Percentiles rank a stretch among this genome's conserved stretches.
Conservation (phyloP, 1,284 basidiomycete species). For the Cryptococcus sp. region DNA sequence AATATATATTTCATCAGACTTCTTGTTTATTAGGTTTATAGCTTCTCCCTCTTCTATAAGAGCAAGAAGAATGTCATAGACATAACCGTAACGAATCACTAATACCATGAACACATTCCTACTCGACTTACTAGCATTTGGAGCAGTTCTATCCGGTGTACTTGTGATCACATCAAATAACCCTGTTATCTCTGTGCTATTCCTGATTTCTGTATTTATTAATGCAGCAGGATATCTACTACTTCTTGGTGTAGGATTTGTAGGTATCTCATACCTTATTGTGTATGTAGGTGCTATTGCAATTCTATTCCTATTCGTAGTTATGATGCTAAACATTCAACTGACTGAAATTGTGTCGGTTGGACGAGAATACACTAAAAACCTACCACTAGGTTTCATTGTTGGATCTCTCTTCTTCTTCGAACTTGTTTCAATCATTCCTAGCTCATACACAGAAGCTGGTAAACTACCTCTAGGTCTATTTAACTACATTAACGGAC, state of each 20-base stretch:
- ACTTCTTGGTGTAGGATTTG: conserved; percentile 38
- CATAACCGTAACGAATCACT: conserved; percentile 23
- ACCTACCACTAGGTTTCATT: conserved; percentile 36
- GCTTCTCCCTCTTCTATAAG: neutral
- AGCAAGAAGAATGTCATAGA: conserved; percentile 7
- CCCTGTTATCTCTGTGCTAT: conserved; percentile 43
- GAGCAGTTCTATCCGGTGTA: conserved; percentile 37
- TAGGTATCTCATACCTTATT: conserved; percentile 43
- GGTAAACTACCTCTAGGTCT: conserved; percentile 16
- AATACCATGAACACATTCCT: conserved; percentile 38
- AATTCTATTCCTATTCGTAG: conserved; percentile 24
- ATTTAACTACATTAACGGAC: conserved; percentile 17
- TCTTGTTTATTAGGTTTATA: conserved; percentile 6
- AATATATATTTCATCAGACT: conserved; percentile 4
- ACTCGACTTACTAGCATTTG: conserved; percentile 39
- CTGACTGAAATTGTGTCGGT: conserved; percentile 40
- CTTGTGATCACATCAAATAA: conserved; percentile 43
- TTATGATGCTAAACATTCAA: conserved; percentile 46
- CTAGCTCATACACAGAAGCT: conserved; percentile 11
- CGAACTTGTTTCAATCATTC: conserved; percentile 17
- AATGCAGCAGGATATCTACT: conserved; percentile 28
- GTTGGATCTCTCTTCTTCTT: conserved; percentile 18
- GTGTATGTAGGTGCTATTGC: conserved; percentile 44
- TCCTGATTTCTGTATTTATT: conserved; percentile 43
- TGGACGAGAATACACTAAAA: conserved; percentile 46